Evolutionary conservation across 225 moss, liverwort and hornwort species (phyloP).

Genomic region (Bryoerythrophyllum caledonicum): DNA sequence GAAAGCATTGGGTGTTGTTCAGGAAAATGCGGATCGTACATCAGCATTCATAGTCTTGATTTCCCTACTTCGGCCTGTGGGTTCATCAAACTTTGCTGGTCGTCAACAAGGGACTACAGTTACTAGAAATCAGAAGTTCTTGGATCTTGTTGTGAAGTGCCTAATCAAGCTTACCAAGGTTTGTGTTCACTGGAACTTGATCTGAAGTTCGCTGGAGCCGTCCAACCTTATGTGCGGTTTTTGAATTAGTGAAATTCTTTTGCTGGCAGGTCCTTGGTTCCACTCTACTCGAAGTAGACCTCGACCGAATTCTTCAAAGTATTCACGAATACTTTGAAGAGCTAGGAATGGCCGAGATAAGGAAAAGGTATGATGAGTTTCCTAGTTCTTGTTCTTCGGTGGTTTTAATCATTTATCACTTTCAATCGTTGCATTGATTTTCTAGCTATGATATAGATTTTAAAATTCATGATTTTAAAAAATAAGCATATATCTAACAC

Average conservation of each 20-base stretch:
- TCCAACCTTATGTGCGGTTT: not conserved
- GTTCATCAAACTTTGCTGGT: conserved; percentile 40
- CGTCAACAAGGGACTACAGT: conserved; percentile 40
- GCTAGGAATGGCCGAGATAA: conserved; percentile 83
- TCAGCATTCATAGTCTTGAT: conserved; percentile 87
- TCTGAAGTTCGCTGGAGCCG: not conserved
- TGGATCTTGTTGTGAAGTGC: conserved; percentile 88
- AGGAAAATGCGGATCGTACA: conserved; percentile 85
- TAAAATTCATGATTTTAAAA: not conserved
- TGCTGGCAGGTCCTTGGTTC: conserved; percentile 67
- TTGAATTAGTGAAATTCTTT: not conserved
- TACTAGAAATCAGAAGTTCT: conserved; percentile 69
- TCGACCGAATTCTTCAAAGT: conserved; percentile 80
- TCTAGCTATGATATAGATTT: not conserved
- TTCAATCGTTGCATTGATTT: not conserved
- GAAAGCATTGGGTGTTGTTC: not conserved
- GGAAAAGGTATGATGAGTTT: conserved; percentile 43
- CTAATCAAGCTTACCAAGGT: conserved; percentile 86
- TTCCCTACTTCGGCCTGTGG: conserved; percentile 69
- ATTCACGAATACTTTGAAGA: conserved; percentile 86
- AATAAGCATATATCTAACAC: not conserved
- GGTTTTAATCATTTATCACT: not conserved
- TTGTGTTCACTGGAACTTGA: not conserved
- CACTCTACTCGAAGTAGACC: conserved; percentile 78
- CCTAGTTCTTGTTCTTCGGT: not conserved